Evolutionary conservation across 805 yeast species (phyloP), one percentile per base, ranked within the genome.

Genomic region (Kuraishia hungarica): DNA sequence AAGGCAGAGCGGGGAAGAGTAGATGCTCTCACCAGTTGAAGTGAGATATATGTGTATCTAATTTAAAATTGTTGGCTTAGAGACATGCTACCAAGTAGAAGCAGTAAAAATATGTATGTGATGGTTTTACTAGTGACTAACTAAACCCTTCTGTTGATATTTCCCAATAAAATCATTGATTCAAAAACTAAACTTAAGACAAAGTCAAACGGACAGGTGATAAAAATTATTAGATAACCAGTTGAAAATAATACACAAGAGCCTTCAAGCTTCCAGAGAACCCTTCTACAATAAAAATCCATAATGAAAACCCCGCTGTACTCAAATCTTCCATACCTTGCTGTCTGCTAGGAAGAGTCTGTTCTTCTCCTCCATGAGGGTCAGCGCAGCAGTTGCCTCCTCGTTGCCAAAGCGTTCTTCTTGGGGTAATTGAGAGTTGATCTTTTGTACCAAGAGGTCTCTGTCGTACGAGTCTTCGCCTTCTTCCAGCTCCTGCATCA

Each of bases 281-380:
- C 43, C 52, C 46, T 51, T 47, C n/a, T 22, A 51, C 48, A 49
- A 17, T 11, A 22, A n/a, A 49, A 53, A 43, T 35, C 46, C 39
- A 28, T 39, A 48, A 35, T 50, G 29, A 29, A n/a, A n/a, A n/a
- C n/a, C n/a, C n/a, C 51, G 54, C 52, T 19, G 17, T 35, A 35
- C 51, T 54, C 56, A 71, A 49, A 78, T 74, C 63, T 73, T 74
- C 77, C 79, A 79, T 21, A 80, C 74, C 58, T 72, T 72, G 28
- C 72, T 78, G 26, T 77, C 83, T 10, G 79, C 72, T 22, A 73
- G 62, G 81, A 79, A 75, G 51, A 80, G 56, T 48, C 77, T 72
- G 56, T 79, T 78, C 56, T 74, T 73, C 2, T 66, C 70, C 23
- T 72, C 74, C 72, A 80, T 65, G n/a, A 69, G 61, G 20, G 62